Base-by-base conservation (phyloP, 1,284 basidiomycete genomes). In the Neolentinus lepideus region DNA sequence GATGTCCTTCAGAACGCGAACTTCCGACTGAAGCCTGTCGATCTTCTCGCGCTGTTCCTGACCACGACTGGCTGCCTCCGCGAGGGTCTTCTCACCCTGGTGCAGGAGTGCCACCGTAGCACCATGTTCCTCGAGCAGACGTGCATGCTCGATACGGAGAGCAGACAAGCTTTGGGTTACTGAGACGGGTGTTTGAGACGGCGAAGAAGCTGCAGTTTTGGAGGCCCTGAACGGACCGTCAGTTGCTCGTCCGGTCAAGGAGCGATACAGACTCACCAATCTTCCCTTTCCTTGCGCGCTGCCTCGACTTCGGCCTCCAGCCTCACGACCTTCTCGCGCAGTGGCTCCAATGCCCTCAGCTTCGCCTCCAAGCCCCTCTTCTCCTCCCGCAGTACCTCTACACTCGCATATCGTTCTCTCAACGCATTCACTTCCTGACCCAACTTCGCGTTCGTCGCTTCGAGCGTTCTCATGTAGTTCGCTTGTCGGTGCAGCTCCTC, bases 371-470 rank as follows among this genome's bases (percentile, higher is more conserved):
- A 67, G 0, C 77, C 74, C 12, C 83, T 74, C 60, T 90, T 90
- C 68, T 91, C 85, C 65, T 92, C 90, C 52, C 79, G 76, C 46
- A 92, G 65, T 0, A 92, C 81, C 60, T 90, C 87, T 6, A 87
- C 68, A 61, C 80, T 84, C 1, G 75, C 70, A 38, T 84, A 75
- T 3, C 79, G 72, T 55, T 81, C 80, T 51, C 80, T 74, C 24
- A 88, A 71, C 3, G 73, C 63, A 9, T 67, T 69, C 14, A 90
- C 61, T 60, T 90, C 86, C 0, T 74, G 65, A 8, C 65, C 75
- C 53, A 89, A 69, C 59, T 75, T 80, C 2, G 76, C 69, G 58
- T 91, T 92, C 4, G 75, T 74, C n/a, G 72, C 68, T 66, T 92
- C 88, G 0, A 91, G 73, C 1, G 74, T 74, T 0, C 80, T 78